Percentiles rank a stretch among this genome's conserved stretches.
Evolutionary conservation across 768 basidiomycete species (phyloP).

Genomic region (Agrocybe praecox): DNA sequence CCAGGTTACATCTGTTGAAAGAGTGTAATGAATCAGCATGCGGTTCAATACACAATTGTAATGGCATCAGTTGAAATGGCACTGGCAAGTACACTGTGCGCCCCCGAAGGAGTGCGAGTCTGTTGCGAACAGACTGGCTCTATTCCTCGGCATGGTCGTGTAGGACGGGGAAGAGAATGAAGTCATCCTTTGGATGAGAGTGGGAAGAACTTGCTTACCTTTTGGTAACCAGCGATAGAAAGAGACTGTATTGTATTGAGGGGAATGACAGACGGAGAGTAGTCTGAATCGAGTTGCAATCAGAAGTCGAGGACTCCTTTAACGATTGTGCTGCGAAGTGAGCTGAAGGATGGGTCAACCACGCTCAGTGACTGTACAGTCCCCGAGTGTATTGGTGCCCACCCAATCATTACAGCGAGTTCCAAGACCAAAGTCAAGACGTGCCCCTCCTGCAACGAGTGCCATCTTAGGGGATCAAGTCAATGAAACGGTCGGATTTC

Average conservation of each 20-base stretch:
- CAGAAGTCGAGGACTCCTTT: not conserved
- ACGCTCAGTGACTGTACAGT: slow-evolving; percentile 6
- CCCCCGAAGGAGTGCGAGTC: slow-evolving; percentile 49
- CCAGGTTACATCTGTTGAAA: not conserved
- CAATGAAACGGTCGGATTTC: slow-evolving; percentile 50
- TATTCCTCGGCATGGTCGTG: slow-evolving; percentile 86
- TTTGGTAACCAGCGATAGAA: too few species aligned
- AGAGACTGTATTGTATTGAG: too few species aligned
- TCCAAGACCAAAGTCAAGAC: slow-evolving; percentile 48
- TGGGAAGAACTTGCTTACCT: slow-evolving; percentile 13
- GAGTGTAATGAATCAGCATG: not conserved
- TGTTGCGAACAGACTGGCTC: slow-evolving; percentile 80
- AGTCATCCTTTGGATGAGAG: slow-evolving; percentile 52
- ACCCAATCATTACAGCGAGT: slow-evolving; percentile 61
- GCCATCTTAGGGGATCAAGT: slow-evolving; percentile 40
- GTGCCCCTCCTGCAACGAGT: slow-evolving; percentile 29
- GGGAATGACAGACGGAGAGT: slow-evolving; percentile 58
- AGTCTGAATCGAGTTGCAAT: slow-evolving; percentile 67
- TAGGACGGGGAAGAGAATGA: slow-evolving; percentile 93
- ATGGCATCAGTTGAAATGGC: slow-evolving; percentile 76
- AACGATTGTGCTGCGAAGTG: slow-evolving; percentile 62
- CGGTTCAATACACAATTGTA: slow-evolving; percentile 9
- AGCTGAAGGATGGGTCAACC: slow-evolving; percentile 55
- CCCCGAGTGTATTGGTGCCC: slow-evolving; percentile 13
- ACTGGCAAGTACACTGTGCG: slow-evolving; percentile 86